Evolutionary conservation across 2,329 filamentous ascomycete genomes (phyloP), one percentile per base, ranked within the genome.

Genomic region (Dactylellina parvicollis): DNA sequence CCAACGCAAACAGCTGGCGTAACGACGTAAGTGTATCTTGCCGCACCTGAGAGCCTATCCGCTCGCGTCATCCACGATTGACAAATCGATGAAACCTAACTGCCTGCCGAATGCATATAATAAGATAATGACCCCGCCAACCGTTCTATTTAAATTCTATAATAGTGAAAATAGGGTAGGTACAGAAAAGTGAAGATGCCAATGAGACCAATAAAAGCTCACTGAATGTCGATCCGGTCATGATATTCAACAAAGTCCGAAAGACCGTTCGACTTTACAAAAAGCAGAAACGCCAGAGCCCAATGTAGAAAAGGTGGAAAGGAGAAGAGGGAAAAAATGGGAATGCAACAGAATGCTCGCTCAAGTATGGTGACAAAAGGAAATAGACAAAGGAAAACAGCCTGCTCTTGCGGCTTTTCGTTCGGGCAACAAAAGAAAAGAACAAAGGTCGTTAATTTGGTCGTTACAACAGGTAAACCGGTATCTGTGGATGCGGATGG

Each of bases 101-200:
- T 26, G 44, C 44, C 10, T 28, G 8, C 20, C n/a, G n/a, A n/a
- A 12, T 14, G 20, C 32, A 50, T 14, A 34, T 4, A 26, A 36
- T 20, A 36, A 22, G 47, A 18, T 47, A n/a, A 55, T 18, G 47
- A 56, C 36, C 30, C 32, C 16, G 30, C 62, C 52, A 59, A 32
- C 61, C 42, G 34, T 38, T 67, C 62, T 67, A 67, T 59, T 59
- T n/a, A n/a, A 59, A 59, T 59, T 67, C 62, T 67, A 67, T 55
- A 64, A 36, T 54, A 55, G 34, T 40, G 24, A 55, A 56, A 54
- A n/a, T n/a, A 55, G 36, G 38, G 20, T 44, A 56, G 16, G n/a
- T 46, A 38, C 26, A 36, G 28, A 30, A 50, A 28, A 52, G 34
- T 1, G 18, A 24, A 18, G 12, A 62, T 62, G 32, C 20, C 20